Evolutionary conservation across 2,329 filamentous ascomycete species (phyloP), one percentile per base, ranked within the genome.

Genomic region (Tolypocladium ophioglossoides): DNA sequence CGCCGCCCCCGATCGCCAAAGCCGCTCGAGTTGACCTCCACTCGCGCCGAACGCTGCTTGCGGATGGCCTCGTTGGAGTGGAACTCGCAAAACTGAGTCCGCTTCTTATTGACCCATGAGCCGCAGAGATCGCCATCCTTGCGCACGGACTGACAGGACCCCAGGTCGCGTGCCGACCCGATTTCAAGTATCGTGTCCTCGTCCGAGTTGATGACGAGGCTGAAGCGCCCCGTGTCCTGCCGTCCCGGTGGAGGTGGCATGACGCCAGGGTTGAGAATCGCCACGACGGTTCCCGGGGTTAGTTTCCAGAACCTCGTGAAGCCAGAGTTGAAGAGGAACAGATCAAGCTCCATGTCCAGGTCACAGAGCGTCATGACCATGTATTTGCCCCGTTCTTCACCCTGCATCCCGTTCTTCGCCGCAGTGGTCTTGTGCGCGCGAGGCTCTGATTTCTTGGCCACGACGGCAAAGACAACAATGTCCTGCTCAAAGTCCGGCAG

Each of bases 281-380:
- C 94, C 54, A 99, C 77, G 1, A 97, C 80, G 0, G 91, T 96
- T n/a, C 94, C 94, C 2, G 89, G 82, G 0, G 85, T 85, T n/a
- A 97, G 75, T 66, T 95, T 95, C 86, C 92, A 97, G 73, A 94
- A 99, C 53, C 88, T 84, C 18, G 89, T 86, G 63, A 97, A 96
- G 8, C 90, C 95, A 0, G 86, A 84, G 63, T 89, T 88, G 70
- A 99, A 99, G 16, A 99, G 80, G 63, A 91, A 97, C 44, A 97
- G 79, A 59, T 97, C 91, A 14, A 99, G 70, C 62, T 96, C 90
- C 83, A 85, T 96, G 63, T 90, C 86, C 12, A 99, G 75, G 68
- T 99, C 92, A 0, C 89, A 90, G 3, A 99, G 77, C 2, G 83
- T 89, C 57, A 99, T 75, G 2, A 92, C 86, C 88, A 99, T 96